A percentile compares a stretch with the other conserved stretches of the same genome.
These are phyloP conservation scores for Sphagnum tenellum DNA, from an alignment of 225 moss, liverwort and hornwort genomes.

Conservation along the genomic window DNA sequence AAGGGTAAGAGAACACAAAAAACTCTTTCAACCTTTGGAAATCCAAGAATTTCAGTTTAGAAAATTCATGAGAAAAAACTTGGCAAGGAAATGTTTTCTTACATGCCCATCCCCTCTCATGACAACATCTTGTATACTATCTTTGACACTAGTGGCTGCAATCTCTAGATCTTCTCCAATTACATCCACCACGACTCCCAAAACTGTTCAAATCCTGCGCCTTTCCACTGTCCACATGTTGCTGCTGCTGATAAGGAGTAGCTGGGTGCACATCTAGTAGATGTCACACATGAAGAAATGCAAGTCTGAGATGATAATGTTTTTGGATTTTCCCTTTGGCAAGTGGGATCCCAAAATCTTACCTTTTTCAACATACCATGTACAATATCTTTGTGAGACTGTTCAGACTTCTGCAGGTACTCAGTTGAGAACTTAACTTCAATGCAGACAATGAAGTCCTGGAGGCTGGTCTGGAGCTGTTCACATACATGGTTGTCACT, in stretches of 20 bases:
- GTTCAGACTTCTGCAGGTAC: too few species aligned
- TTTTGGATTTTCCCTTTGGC: too few species aligned
- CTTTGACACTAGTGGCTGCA: conserved; percentile 55
- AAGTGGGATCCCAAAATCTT: too few species aligned
- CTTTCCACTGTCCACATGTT: conserved; percentile 12
- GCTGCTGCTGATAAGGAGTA: conserved; percentile 52
- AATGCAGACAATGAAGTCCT: conserved; percentile 70
- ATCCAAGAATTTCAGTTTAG: too few species aligned
- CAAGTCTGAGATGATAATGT: not conserved
- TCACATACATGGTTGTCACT: conserved; percentile 30
- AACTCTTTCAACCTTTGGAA: too few species aligned
- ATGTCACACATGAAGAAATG: not conserved
- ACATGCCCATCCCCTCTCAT: conserved; percentile 88
- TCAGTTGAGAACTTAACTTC: conserved; percentile 33
- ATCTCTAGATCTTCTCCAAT: conserved; percentile 29
- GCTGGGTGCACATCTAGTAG: conserved; percentile 86
- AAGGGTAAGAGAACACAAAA: too few species aligned
- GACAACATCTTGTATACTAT: conserved; percentile 70
- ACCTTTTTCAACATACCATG: too few species aligned
- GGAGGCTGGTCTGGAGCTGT: conserved; percentile 52
- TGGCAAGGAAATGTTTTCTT: conserved; percentile 2
- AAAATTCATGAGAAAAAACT: too few species aligned
- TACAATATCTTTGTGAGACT: too few species aligned
- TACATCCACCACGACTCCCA: conserved; percentile 48
- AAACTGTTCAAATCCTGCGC: conserved; percentile 33